These are phyloP conservation scores for Lactifluus echinatus DNA, from an alignment of 768 basidiomycete genomes.

Conservation along the genomic window DNA sequence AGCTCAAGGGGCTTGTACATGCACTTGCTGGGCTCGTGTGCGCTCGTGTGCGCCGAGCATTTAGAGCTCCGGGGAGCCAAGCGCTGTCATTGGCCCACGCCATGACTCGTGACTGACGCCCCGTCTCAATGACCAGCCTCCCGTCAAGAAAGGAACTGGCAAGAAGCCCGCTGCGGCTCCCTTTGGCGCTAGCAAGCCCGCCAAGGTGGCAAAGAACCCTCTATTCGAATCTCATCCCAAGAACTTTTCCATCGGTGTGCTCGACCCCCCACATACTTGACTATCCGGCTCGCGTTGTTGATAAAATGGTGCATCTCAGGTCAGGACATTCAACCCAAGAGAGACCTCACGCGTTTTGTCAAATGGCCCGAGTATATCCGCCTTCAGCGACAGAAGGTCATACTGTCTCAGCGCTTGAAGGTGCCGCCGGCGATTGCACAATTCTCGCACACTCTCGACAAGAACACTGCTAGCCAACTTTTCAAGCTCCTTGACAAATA, in stretches of 20 bases:
- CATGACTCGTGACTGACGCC: conserved; percentile 30
- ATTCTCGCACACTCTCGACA: conserved; percentile 95
- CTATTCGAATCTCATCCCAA: conserved; percentile 85
- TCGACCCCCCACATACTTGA: conserved; percentile 4
- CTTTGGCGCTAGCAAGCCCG: conserved; percentile 65
- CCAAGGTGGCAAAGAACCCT: conserved; percentile 86
- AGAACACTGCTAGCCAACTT: conserved; percentile 96
- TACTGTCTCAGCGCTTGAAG: conserved; percentile 95
- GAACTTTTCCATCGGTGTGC: conserved; percentile 93
- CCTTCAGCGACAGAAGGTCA: conserved; percentile 97
- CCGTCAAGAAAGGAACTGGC: conserved; percentile 62
- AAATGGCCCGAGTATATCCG: conserved; percentile 99
- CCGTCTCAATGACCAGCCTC: conserved; percentile 92
- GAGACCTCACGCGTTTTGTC: conserved; percentile 93
- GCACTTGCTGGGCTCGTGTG: conserved; percentile 37
- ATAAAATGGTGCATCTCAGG: conserved; percentile 38
- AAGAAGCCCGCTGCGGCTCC: conserved; percentile 86
- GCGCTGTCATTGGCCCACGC: conserved; percentile 27
- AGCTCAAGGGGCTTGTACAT: conserved; percentile 37
- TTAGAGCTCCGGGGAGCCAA: conserved; percentile 46
- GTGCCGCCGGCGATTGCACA: conserved; percentile 97
- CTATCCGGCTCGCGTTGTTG: not conserved
- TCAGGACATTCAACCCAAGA: conserved; percentile 84
- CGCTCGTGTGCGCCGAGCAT: conserved; percentile 21
- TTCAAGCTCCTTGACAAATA: conserved; percentile 99